phyloP scores from a whole-genome alignment of 305 asterid genomes.

The Withania somnifera region DNA sequence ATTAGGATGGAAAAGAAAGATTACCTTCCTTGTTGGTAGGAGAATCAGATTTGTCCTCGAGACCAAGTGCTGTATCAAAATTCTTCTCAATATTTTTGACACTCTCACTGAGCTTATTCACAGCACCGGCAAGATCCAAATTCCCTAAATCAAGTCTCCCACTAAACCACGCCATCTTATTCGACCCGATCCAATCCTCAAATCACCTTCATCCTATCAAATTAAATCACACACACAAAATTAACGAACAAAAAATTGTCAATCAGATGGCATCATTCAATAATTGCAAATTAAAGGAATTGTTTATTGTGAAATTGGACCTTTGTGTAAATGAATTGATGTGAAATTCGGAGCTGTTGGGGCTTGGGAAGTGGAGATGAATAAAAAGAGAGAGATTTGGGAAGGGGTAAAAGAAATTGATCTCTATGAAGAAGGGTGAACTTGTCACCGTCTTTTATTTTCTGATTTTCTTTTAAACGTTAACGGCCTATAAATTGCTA shows the following conservation, averaged over 20 bases:
- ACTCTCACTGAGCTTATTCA: conserved; percentile 74
- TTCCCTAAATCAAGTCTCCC: conserved; percentile 50
- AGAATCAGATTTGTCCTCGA: conserved; percentile 51
- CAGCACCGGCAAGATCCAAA: conserved; percentile 76
- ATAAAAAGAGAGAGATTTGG: background rate
- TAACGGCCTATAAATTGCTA: no score
- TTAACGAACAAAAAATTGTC: background rate
- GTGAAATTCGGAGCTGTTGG: background rate
- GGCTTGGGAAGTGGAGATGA: background rate
- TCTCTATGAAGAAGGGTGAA: background rate
- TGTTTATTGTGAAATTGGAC: background rate
- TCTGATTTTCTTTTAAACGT: background rate
- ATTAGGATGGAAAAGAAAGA: no score
- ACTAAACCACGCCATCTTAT: conserved; percentile 90
- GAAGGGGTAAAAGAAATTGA: background rate
- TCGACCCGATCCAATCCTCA: conserved; percentile 12
- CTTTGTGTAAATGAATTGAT: background rate
- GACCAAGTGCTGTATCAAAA: conserved; percentile 74
- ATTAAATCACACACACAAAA: background rate
- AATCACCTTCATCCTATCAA: conserved; percentile 24
- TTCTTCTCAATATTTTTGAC: conserved; percentile 78
- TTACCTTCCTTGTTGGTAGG: conserved; percentile 33
- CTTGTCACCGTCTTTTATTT: background rate
- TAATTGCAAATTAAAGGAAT: background rate
- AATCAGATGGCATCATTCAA: background rate